Conservation (phyloP, 192 early-diverging fungal species). For the Paraglomus brasilianum region DNA sequence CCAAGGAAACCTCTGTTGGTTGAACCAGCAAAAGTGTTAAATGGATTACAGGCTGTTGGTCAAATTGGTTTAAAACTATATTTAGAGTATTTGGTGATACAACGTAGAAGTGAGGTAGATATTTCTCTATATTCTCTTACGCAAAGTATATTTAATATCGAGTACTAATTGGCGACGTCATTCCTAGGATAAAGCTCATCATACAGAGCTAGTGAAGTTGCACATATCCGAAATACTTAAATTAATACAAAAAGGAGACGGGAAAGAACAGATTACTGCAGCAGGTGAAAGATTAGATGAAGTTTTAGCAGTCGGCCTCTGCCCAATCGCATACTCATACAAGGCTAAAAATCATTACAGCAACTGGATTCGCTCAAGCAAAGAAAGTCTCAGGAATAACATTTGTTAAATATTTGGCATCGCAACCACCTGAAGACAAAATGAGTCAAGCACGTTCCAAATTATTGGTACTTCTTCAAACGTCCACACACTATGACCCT, state of each 20-base stretch:
- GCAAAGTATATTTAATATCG: no score
- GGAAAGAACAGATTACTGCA: neutral
- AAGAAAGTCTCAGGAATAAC: slow-evolving; percentile 21
- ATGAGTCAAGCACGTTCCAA: slow-evolving; percentile 35
- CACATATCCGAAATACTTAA: slow-evolving; percentile 39
- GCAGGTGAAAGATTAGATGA: neutral
- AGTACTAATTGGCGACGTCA: neutral
- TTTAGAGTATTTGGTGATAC: slow-evolving; percentile 53
- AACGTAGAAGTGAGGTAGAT: slow-evolving; percentile 44
- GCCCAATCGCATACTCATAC: neutral
- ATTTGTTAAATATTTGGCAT: slow-evolving; percentile 33
- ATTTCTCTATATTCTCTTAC: neutral
- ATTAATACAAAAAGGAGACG: slow-evolving; percentile 18
- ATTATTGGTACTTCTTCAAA: slow-evolving; percentile 46
- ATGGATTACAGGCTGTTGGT: slow-evolving; percentile 35
- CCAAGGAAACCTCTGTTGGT: slow-evolving; percentile 35
- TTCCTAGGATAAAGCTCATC: slow-evolving; percentile 34
- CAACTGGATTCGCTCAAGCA: slow-evolving; percentile 19
- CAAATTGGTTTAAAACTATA: slow-evolving; percentile 40
- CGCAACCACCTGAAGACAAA: slow-evolving; percentile 26
- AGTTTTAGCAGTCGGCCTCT: neutral
- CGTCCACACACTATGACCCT: slow-evolving; percentile 37
- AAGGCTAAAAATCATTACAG: slow-evolving; percentile 3
- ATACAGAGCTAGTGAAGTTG: slow-evolving; percentile 41
- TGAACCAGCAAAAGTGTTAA: slow-evolving; percentile 40